Evolutionary conservation across 2,329 filamentous ascomycete genomes (phyloP).

Genomic region (Tolypocladium ophioglossoides): DNA sequence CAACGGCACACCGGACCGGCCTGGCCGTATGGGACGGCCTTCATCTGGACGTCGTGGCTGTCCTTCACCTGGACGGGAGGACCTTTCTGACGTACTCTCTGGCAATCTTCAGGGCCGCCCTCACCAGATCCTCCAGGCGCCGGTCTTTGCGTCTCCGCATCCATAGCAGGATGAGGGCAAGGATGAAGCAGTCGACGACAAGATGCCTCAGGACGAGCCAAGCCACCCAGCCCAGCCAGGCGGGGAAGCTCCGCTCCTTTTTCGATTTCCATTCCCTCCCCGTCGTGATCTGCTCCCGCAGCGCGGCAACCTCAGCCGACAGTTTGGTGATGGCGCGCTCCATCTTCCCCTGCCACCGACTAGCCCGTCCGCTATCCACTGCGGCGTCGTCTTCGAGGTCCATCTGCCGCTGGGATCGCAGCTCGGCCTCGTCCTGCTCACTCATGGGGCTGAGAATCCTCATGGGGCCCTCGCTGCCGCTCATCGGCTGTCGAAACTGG

Average conservation of each 20-base stretch:
- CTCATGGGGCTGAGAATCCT: constrained; percentile 77
- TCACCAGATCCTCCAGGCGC: constrained; percentile 62
- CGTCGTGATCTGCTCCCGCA: constrained; percentile 80
- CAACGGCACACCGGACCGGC: neutral
- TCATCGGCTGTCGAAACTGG: constrained; percentile 35
- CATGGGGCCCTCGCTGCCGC: constrained; percentile 45
- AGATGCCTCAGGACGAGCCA: constrained; percentile 66
- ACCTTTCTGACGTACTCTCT: constrained; percentile 50
- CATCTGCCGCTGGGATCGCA: constrained; percentile 37
- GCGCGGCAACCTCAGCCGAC: constrained; percentile 82
- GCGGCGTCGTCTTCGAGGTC: constrained; percentile 35
- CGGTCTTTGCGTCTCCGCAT: constrained; percentile 61
- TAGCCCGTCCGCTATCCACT: constrained; percentile 25
- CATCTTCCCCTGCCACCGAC: constrained; percentile 69
- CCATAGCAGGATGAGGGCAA: constrained; percentile 59
- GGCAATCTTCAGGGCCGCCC: constrained; percentile 46
- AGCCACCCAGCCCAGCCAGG: constrained; percentile 61
- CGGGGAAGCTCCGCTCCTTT: constrained; percentile 51
- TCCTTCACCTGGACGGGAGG: constrained; percentile 43
- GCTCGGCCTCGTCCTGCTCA: constrained; percentile 62
- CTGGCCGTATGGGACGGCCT: neutral
- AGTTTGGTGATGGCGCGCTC: constrained; percentile 81
- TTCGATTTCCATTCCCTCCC: constrained; percentile 61
- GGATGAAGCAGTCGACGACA: constrained; percentile 56
- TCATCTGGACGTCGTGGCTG: neutral